Percentiles rank a stretch among this genome's conserved stretches.
Evolutionary conservation across 2,329 filamentous ascomycete species (phyloP).

Genomic region (Exophiala viscosa): DNA sequence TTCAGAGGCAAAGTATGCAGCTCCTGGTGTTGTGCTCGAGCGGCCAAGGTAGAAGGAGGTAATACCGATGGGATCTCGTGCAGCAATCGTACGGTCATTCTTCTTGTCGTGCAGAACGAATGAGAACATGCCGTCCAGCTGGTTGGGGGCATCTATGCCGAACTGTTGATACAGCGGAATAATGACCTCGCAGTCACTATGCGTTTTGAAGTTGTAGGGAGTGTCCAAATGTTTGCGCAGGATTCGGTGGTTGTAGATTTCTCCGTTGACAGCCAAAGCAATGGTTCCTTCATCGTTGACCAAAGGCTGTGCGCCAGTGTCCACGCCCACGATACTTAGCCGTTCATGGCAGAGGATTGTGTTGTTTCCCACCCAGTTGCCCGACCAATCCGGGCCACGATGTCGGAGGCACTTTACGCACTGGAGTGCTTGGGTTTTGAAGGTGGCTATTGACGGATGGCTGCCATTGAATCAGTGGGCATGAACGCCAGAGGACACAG

Average conservation of each 20-base stretch:
- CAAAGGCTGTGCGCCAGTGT: slow-evolving; percentile 91
- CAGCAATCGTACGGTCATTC: slow-evolving; percentile 86
- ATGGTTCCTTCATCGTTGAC: slow-evolving; percentile 86
- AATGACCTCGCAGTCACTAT: slow-evolving; percentile 98
- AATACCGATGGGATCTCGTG: slow-evolving; percentile 93
- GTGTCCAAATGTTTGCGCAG: slow-evolving; percentile 81
- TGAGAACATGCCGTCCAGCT: slow-evolving; percentile 99
- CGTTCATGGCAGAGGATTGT: slow-evolving; percentile 98
- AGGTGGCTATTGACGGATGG: slow-evolving; percentile 32
- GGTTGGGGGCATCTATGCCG: slow-evolving; percentile 85
- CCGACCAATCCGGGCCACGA: slow-evolving; percentile 97
- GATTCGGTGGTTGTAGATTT: slow-evolving; percentile 99
- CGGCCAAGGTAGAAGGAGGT: slow-evolving; percentile 97
- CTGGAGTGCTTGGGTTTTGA: slow-evolving; percentile 35
- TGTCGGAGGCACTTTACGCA: slow-evolving; percentile 70
- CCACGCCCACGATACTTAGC: slow-evolving; percentile 94
- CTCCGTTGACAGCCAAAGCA: slow-evolving; percentile 94
- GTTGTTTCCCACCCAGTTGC: slow-evolving; percentile 82
- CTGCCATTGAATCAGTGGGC: slow-evolving; percentile 25
- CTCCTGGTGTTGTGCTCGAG: slow-evolving; percentile 73
- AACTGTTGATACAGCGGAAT: slow-evolving; percentile 95
- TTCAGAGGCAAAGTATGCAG: slow-evolving; percentile 95
- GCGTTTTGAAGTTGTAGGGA: slow-evolving; percentile 94
- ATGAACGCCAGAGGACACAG: neutral
- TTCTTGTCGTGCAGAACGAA: slow-evolving; percentile 97